These are phyloP conservation scores for Leavenworthia alabamica DNA, from an alignment of 345 rosid species.

Conservation along the genomic window DNA sequence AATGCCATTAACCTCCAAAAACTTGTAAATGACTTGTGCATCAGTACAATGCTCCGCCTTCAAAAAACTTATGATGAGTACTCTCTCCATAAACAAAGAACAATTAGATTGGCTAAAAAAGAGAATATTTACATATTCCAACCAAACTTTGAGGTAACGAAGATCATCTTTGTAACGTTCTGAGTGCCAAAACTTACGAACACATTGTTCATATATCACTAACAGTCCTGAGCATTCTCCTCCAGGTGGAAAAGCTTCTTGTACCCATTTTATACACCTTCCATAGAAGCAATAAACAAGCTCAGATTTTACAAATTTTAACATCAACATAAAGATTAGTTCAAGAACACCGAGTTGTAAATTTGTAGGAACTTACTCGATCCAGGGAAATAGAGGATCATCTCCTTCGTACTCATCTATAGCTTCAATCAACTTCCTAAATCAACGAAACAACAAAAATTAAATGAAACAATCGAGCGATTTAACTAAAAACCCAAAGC, in stretches of 20 bases:
- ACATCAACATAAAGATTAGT: not conserved
- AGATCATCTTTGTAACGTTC: constrained; percentile 76
- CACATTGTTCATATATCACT: constrained; percentile 86
- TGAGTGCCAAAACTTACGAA: constrained; percentile 77
- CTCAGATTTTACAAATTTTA: not conserved
- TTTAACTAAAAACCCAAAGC: not conserved
- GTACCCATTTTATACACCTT: constrained; percentile 95
- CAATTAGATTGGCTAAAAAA: not conserved
- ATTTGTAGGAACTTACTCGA: constrained; percentile 43
- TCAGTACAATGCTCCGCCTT: constrained; percentile 84
- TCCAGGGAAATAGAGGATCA: constrained; percentile 82
- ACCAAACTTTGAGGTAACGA: constrained; percentile 95
- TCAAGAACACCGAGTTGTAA: not conserved
- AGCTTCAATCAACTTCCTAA: constrained; percentile 63
- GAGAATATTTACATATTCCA: constrained; percentile 68
- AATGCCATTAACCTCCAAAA: constrained; percentile 76
- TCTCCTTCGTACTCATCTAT: constrained; percentile 75
- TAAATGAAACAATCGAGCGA: not conserved
- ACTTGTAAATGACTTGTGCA: constrained; percentile 67
- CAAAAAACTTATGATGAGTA: not conserved
- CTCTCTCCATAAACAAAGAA: not conserved
- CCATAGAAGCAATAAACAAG: not conserved
- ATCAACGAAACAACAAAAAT: not conserved
- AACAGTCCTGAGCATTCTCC: constrained; percentile 80
- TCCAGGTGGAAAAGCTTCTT: constrained; percentile 75